phyloP scores from a whole-genome alignment of 257 asterid genomes.

The Rehmannia glutinosa region DNA sequence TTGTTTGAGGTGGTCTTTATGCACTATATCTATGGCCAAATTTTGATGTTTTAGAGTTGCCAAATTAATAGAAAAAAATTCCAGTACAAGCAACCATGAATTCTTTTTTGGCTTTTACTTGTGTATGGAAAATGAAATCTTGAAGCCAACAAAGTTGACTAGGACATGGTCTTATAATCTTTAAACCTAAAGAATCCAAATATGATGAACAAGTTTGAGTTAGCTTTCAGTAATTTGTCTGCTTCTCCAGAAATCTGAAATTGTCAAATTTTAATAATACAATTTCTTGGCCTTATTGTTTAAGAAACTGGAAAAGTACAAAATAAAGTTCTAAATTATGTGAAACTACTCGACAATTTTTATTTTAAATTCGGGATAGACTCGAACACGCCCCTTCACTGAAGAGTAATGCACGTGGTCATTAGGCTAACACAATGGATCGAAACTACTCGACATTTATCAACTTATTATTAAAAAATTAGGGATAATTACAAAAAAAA shows the following conservation, averaged over 20 bases:
- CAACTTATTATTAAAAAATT: too few relatives aligned
- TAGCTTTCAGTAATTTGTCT: background rate
- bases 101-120: background rate
- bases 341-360: background rate
- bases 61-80: background rate
- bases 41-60: background rate
- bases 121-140: background rate
- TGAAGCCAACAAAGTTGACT: conserved; percentile 19
- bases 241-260: conserved; percentile 2
- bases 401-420: too few relatives aligned
- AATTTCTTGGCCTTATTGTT: conserved; percentile 12
- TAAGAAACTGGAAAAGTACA: background rate
- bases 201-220: background rate
- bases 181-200: background rate
- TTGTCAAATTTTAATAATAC: conserved; percentile 4
- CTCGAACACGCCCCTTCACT: too few relatives aligned
- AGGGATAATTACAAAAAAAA: too few relatives aligned
- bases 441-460: too few relatives aligned
- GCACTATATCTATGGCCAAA: too few relatives aligned
- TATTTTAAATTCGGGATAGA: too few relatives aligned
- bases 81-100: too few relatives aligned
- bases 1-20: too few relatives aligned
- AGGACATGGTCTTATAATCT: background rate
- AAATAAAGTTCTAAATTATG: background rate
- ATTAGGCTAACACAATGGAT: too few relatives aligned